These are phyloP conservation scores for Zygosaccharomyces pseudobailii DNA, from an alignment of 1,139 yeast species.

Conservation along the genomic window DNA sequence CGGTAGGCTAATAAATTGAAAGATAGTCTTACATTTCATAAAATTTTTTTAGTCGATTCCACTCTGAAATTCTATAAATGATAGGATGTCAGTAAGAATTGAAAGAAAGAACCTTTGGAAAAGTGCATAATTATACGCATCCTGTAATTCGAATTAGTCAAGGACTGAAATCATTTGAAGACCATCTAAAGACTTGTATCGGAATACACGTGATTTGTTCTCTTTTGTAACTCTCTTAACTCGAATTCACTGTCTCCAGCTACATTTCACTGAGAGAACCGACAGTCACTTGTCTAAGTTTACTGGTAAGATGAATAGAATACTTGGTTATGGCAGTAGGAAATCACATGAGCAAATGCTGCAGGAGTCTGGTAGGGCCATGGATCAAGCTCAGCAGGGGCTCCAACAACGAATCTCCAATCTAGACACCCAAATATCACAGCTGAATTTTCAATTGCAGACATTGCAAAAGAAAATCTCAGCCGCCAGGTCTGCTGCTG, in stretches of 20 bases:
- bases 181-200: too few relatives aligned
- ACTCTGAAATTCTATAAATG: background rate
- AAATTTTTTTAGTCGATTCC: constrained; percentile 5
- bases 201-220: background rate
- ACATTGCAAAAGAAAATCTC: constrained; percentile 81
- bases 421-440: constrained; percentile 81
- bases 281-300: background rate
- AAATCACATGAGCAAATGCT: constrained; percentile 32
- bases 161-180: too few relatives aligned
- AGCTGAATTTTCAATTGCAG: constrained; percentile 81
- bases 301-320: constrained; percentile 36
- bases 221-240: too few relatives aligned
- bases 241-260: too few relatives aligned
- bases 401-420: constrained; percentile 77
- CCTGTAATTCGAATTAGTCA: too few relatives aligned
- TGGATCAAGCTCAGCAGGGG: constrained; percentile 31
- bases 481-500: constrained; percentile 88
- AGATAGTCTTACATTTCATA: background rate
- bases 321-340: constrained; percentile 32
- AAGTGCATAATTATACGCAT: background rate
- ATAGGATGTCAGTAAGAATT: background rate
- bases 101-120: background rate
- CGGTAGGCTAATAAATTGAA: background rate
- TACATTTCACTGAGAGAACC: background rate
- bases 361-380: constrained; percentile 31